Conservation (phyloP, 2,329 filamentous ascomycete species). For the Xylariaceae sp. region DNA sequence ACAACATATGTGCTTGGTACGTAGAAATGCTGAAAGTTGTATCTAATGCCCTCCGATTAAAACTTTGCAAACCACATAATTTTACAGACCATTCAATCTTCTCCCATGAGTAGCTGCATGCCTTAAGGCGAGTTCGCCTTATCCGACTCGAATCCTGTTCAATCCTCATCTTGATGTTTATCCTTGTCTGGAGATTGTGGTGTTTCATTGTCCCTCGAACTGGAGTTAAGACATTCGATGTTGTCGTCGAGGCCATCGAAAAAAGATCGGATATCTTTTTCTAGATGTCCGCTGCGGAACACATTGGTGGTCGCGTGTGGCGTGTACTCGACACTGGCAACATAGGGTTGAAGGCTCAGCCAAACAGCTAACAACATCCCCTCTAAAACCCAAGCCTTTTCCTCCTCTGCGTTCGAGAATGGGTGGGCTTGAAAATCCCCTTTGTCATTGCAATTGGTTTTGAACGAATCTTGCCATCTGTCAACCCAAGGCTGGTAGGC, state of each 20-base stretch:
- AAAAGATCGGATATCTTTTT: neutral
- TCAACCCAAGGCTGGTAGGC: conserved; percentile 2
- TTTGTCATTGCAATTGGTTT: neutral
- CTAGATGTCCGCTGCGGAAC: neutral
- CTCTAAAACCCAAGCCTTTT: conserved; percentile 7
- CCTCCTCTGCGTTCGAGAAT: neutral
- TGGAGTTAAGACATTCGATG: neutral
- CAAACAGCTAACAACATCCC: conserved; percentile 3
- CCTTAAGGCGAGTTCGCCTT: no score
- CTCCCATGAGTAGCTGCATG: no score
- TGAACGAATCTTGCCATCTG: neutral
- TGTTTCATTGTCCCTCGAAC: neutral
- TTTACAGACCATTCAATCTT: no score
- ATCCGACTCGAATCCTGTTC: neutral
- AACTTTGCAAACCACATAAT: no score
- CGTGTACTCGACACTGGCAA: conserved; percentile 6
- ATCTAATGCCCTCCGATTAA: no score
- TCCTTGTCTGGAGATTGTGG: neutral
- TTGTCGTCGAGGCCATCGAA: neutral
- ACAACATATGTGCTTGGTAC: no score
- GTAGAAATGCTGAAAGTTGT: no score
- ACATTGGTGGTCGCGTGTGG: neutral
- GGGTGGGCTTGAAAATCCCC: neutral
- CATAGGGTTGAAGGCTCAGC: conserved; percentile 4
- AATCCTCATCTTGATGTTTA: neutral